Conservation (phyloP, 768 basidiomycete species). For the Amanita exitialis region DNA sequence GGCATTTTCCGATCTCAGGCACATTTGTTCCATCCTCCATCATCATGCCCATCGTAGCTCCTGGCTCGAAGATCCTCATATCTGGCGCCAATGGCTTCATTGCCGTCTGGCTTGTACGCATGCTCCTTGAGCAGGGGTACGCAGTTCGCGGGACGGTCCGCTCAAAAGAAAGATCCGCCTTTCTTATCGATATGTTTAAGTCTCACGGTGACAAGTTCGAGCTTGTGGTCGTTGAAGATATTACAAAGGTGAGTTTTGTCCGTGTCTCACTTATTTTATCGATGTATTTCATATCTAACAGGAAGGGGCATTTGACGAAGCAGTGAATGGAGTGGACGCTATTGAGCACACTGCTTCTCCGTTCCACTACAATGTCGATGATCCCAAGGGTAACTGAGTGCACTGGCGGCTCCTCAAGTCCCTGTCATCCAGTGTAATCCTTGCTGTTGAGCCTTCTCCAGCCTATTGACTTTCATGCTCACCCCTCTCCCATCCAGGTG, state of each 20-base stretch:
- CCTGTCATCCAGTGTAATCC: too few species aligned
- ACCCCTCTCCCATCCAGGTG: too few species aligned
- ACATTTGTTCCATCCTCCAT: too few species aligned
- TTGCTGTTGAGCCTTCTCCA: too few species aligned
- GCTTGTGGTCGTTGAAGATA: conserved; percentile 60
- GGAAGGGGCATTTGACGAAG: conserved; percentile 71
- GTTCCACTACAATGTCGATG: conserved; percentile 33
- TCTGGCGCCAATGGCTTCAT: conserved; percentile 56
- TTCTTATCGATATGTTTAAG: conserved; percentile 44
- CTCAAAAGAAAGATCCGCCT: conserved; percentile 45
- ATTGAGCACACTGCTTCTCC: conserved; percentile 67
- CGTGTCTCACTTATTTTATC: neutral
- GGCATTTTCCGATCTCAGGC: too few species aligned
- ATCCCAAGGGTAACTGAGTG: conserved; percentile 23
- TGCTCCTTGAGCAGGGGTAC: conserved; percentile 52
- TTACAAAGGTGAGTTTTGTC: conserved; percentile 24
- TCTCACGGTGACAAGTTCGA: conserved; percentile 50
- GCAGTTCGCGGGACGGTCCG: conserved; percentile 60
- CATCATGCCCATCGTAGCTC: conserved; percentile 20
- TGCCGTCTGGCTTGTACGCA: conserved; percentile 45
- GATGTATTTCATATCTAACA: conserved; percentile 13
- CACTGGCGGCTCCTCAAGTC: neutral
- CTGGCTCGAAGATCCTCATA: conserved; percentile 33
- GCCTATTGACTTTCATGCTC: too few species aligned
- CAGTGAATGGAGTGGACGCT: conserved; percentile 65